Percentiles rank a stretch among this genome's conserved stretches.
phyloP scores from a whole-genome alignment of 306 rosid genomes.

The Adenanthera pavonina region DNA sequence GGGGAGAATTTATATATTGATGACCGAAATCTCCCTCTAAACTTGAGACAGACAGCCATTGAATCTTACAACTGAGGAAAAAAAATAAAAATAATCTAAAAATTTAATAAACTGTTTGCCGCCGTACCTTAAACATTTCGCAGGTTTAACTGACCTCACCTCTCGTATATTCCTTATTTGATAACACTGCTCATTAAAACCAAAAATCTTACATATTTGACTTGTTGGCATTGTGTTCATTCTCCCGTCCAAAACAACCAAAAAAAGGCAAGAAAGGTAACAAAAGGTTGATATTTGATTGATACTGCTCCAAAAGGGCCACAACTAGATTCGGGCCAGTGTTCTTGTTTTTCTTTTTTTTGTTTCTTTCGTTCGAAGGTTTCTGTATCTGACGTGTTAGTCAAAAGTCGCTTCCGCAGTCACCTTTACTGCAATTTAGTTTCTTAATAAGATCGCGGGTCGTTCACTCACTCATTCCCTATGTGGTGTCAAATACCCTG shows the following conservation, averaged over 20 bases:
- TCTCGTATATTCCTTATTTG: neutral
- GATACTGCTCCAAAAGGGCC: neutral
- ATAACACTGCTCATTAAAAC: neutral
- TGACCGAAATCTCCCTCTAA: no score
- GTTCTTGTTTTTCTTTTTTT: neutral
- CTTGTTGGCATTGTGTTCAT: neutral
- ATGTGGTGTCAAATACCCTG: neutral
- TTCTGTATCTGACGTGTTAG: neutral
- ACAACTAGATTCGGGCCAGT: neutral
- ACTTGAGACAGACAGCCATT: no score
- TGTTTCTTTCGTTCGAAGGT: neutral
- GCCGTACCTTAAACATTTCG: no score
- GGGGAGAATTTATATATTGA: no score
- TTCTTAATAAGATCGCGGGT: neutral
- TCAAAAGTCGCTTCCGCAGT: neutral
- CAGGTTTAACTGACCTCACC: neutral
- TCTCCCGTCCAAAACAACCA: no score
- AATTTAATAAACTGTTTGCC: neutral
- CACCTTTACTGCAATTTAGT: neutral
- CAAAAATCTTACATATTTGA: neutral
- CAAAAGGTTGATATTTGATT: no score
- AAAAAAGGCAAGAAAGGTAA: no score
- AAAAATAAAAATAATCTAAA: no score
- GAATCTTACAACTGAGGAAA: no score
- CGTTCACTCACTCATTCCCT: neutral